Evolutionary conservation across 2,329 filamentous ascomycete genomes (phyloP).

Genomic region (Ophiognomonia clavigignenti-juglandacearum): DNA sequence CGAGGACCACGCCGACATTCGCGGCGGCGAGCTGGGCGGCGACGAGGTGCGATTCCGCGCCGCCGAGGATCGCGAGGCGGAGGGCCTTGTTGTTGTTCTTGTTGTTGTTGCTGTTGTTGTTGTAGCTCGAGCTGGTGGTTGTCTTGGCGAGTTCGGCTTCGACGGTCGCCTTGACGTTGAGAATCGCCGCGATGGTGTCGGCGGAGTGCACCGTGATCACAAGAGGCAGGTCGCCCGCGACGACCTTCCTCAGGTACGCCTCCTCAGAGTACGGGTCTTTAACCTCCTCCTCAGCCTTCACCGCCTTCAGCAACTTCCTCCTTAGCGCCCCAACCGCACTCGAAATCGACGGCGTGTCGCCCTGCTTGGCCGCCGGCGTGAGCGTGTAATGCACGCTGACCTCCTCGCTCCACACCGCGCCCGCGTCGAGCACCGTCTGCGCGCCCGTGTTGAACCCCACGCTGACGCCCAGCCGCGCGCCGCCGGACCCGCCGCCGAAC

Average conservation of each 20-base stretch:
- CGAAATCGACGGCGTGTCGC: constrained; percentile 45
- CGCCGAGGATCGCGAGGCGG: constrained; percentile 55
- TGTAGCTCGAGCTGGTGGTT: constrained; percentile 14
- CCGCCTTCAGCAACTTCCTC: constrained; percentile 48
- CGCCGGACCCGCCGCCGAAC: constrained; percentile 28
- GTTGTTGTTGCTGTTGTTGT: no score
- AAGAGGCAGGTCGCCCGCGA: constrained; percentile 49
- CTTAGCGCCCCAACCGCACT: constrained; percentile 48
- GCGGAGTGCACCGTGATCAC: constrained; percentile 58
- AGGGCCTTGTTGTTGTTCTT: no score
- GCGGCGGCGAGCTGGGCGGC: constrained; percentile 54
- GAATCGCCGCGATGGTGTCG: constrained; percentile 54
- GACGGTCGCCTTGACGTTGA: constrained; percentile 54
- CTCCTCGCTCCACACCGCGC: constrained; percentile 49
- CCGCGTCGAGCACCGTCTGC: constrained; percentile 38
- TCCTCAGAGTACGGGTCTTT: constrained; percentile 41
- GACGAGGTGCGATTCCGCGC: constrained; percentile 57
- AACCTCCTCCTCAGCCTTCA: constrained; percentile 31
- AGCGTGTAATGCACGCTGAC: constrained; percentile 57
- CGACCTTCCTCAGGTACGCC: constrained; percentile 48
- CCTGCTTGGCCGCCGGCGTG: constrained; percentile 38
- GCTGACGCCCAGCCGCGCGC: constrained; percentile 50
- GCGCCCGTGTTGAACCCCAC: constrained; percentile 53
- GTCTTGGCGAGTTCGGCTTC: constrained; percentile 35
- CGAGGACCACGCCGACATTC: constrained; percentile 54